phyloP scores from a whole-genome alignment of 2,329 filamentous ascomycete genomes.

The Nigrospora sphaerica region DNA sequence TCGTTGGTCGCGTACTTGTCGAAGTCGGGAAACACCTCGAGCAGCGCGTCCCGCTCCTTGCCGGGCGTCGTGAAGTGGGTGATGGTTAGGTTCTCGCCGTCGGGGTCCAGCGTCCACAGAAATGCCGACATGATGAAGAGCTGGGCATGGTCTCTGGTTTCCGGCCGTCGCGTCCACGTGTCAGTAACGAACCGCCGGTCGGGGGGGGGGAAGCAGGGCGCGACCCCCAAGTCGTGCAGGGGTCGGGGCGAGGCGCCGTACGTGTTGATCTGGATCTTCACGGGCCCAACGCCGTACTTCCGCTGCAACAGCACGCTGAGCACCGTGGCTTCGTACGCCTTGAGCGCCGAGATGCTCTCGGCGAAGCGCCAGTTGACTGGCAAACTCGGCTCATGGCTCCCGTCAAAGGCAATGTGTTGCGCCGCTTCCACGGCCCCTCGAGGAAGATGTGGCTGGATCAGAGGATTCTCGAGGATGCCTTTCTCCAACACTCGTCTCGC shows the following conservation, averaged over 20 bases:
- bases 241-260: constrained; percentile 7
- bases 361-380: constrained; percentile 51
- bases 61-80: constrained; percentile 8
- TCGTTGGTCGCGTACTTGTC: constrained; percentile 11
- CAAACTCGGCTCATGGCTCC: constrained; percentile 33
- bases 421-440: constrained; percentile 25
- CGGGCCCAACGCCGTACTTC: constrained; percentile 34
- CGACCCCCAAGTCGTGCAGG: too few relatives aligned
- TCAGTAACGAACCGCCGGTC: too few relatives aligned
- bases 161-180: too few relatives aligned
- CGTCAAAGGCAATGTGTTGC: constrained; percentile 31
- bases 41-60: constrained; percentile 6
- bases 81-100: constrained; percentile 4
- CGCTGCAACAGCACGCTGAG: constrained; percentile 33
- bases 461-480: constrained; percentile 34
- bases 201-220: too few relatives aligned
- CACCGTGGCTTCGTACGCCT: constrained; percentile 39
- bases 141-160: constrained; percentile 28
- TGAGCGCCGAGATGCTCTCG: constrained; percentile 42
- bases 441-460: constrained; percentile 27
- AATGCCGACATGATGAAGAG: constrained; percentile 33
- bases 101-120: constrained; percentile 22
- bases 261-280: constrained; percentile 38
- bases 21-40: constrained; percentile 10
- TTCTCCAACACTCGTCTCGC: constrained; percentile 22